phyloP scores from a whole-genome alignment of 2,329 filamentous ascomycete species.

The Alternaria triticina region DNA sequence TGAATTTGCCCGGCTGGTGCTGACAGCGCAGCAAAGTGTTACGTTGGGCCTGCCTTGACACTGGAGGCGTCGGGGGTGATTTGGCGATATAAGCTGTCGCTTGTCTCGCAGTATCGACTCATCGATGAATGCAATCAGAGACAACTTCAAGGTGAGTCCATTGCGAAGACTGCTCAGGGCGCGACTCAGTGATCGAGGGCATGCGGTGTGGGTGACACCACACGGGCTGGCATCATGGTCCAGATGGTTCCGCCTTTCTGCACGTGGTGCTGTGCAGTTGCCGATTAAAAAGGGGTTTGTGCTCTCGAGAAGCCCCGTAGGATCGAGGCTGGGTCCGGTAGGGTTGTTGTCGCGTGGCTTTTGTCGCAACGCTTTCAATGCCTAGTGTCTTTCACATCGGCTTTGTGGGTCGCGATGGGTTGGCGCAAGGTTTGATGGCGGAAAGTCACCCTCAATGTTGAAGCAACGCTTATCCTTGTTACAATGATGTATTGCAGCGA shows the following conservation, averaged over 20 bases:
- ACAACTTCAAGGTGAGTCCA: not conserved
- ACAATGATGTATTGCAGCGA: slow-evolving; percentile 1
- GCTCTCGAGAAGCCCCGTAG: slow-evolving; percentile 16
- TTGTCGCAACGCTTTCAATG: slow-evolving; percentile 9
- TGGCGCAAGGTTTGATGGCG: slow-evolving; percentile 13
- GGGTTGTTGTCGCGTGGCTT: slow-evolving; percentile 13
- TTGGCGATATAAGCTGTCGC: not conserved
- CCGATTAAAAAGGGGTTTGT: slow-evolving; percentile 8
- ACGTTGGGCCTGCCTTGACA: not conserved
- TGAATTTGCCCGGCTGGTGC: not conserved
- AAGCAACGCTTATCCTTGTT: slow-evolving; percentile 3
- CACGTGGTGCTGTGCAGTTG: not conserved
- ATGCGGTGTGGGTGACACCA: not conserved
- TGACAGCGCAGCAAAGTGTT: slow-evolving; percentile 5
- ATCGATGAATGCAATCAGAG: not conserved
- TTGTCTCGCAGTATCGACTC: not conserved
- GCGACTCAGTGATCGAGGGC: not conserved
- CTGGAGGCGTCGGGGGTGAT: not conserved
- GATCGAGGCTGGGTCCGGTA: not conserved
- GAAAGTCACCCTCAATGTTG: slow-evolving; percentile 6
- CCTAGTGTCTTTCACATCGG: not conserved
- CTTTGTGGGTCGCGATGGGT: slow-evolving; percentile 1
- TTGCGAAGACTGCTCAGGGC: not conserved
- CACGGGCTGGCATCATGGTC: not conserved
- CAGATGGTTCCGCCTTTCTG: not conserved